Evolutionary conservation across 2,329 filamentous ascomycete genomes (phyloP).

Genomic region (Rosellinia necatrix): DNA sequence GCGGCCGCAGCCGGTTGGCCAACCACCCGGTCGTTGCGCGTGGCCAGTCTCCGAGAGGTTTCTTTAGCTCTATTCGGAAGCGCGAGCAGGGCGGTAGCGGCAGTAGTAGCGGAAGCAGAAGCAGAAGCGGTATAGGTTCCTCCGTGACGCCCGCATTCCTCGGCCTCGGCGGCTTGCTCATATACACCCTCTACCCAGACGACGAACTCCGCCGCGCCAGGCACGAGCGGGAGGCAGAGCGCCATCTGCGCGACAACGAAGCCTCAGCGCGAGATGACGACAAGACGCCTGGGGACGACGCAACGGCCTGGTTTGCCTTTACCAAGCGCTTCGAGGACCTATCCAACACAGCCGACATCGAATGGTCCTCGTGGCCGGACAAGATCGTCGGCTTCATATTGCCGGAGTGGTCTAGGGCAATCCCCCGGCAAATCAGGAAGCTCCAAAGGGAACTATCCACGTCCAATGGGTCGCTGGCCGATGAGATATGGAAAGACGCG

Average conservation of each 20-base stretch:
- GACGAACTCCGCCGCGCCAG: constrained; percentile 40
- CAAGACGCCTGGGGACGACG: constrained; percentile 22
- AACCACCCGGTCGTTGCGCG: constrained; percentile 8
- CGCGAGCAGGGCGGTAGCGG: no score
- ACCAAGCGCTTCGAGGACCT: constrained; percentile 56
- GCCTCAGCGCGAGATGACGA: constrained; percentile 21
- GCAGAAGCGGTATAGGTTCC: constrained; percentile 37
- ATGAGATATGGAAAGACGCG: constrained; percentile 92
- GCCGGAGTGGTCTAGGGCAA: constrained; percentile 78
- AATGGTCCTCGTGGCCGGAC: constrained; percentile 60
- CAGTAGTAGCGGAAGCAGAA: constrained; percentile 23
- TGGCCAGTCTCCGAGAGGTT: constrained; percentile 31
- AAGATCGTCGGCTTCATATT: constrained; percentile 72
- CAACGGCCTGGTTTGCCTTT: constrained; percentile 55
- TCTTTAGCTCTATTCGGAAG: constrained; percentile 34
- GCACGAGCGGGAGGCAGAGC: constrained; percentile 23
- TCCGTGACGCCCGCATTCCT: constrained; percentile 39
- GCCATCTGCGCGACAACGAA: constrained; percentile 19
- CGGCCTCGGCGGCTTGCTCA: constrained; percentile 44
- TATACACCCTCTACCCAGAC: constrained; percentile 47
- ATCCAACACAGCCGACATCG: constrained; percentile 56
- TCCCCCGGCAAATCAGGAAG: constrained; percentile 80
- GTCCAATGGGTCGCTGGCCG: constrained; percentile 83
- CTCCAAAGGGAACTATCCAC: constrained; percentile 87
- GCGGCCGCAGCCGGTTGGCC: constrained; percentile 19